Evolutionary conservation across 352 stramenopile genomes (phyloP), one percentile per base, ranked within the genome.

Genomic region (Globisporangium sylvaticum): DNA sequence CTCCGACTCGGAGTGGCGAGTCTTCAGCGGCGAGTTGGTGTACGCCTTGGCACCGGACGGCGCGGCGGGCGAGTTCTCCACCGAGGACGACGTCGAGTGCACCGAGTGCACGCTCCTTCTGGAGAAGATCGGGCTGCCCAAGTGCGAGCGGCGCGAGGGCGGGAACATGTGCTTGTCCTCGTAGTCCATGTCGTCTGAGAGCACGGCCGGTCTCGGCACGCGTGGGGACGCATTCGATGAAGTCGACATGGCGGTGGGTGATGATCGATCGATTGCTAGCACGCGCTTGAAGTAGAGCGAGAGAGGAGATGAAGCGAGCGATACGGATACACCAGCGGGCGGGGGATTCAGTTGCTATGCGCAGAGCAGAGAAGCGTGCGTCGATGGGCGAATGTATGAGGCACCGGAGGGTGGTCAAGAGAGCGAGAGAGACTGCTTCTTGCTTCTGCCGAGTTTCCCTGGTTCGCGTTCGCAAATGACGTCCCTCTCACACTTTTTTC

Each of bases 91-190:
- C 5, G 58, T 61, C 5, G 66, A 68, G 27, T 57, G 58, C 62
- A 64, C 65, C 2, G 66, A 68, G 37, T 57, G 58, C 54, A 56
- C 46, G 32, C 48, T 68, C 53, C 66, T 63, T 32, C 66, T 53
- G n/a, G 66, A 62, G 39, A 68, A 71, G 12, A 71, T 57, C 27
- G 66, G 66, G 25, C 68, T 73, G 15, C 57, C 67, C 1, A 63
- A 5, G 37, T 62, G 68, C 58, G 68, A 65, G 22, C 64, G 68
- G 25, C 52, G 58, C 18, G 64, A 48, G 15, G 65, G 65, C 1
- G 65, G 65, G 29, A 62, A 57, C 59, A 54, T 44, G 39, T 65
- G 39, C 55, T 70, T 70, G 65, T 70, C 65, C 54, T 70, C 65
- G 27, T 66, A 66, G 31, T 70, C 59, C 25, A 66, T 58, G 65